Evolutionary conservation across 768 basidiomycete species (phyloP).

Genomic region (Wakefieldia striispora): DNA sequence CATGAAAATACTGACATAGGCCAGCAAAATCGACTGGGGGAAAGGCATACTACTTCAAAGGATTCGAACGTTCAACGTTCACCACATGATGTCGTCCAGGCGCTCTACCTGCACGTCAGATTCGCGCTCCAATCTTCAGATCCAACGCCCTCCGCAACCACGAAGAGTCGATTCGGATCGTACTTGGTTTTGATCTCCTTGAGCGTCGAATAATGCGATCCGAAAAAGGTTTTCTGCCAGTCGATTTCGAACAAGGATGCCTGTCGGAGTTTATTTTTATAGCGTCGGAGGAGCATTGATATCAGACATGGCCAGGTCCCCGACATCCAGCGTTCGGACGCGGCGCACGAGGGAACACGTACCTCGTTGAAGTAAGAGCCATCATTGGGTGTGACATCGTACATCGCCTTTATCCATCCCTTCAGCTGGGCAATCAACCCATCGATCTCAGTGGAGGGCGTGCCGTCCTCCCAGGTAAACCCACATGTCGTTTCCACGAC

Average conservation of each 20-base stretch:
- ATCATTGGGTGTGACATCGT: conserved; percentile 30
- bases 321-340: too few species aligned
- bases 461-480: conserved; percentile 20
- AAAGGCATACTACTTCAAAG: too few species aligned
- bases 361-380: conserved; percentile 53
- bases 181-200: conserved; percentile 38
- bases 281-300: too few species aligned
- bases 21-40: too few species aligned
- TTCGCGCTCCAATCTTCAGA: conserved; percentile 22
- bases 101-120: conserved; percentile 14
- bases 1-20: too few species aligned
- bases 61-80: too few species aligned
- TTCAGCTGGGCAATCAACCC: conserved; percentile 7
- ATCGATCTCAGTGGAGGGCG: conserved; percentile 11
- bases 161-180: conserved; percentile 10
- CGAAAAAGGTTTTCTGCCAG: conserved; percentile 46
- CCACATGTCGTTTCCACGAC: conserved; percentile 13
- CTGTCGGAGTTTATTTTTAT: conserved; percentile 20
- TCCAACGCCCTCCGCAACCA: conserved; percentile 21
- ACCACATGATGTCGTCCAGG: too few species aligned
- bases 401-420: conserved; percentile 3
- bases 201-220: conserved; percentile 40
- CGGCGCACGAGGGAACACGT: background rate
- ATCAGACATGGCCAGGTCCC: too few species aligned
- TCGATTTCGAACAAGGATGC: conserved; percentile 43